These are phyloP conservation scores for Penicillium macrosclerotiorum DNA, from an alignment of 495 filamentous ascomycete genomes.

Conservation along the genomic window DNA sequence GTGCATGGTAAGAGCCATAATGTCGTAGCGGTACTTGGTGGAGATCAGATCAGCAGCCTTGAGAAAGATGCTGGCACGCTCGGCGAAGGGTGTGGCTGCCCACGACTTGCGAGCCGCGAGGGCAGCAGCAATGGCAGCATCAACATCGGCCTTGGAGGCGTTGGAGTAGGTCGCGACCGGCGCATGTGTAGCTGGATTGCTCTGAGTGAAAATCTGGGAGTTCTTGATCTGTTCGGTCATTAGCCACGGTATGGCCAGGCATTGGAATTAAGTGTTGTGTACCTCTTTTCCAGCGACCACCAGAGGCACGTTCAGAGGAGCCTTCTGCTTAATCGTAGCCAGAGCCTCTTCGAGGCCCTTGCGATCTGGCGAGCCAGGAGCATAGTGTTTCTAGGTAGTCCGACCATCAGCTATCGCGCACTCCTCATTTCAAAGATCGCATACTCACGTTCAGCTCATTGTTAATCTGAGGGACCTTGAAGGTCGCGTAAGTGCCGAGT, in stretches of 20 bases:
- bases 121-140: conserved; percentile 73
- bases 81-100: conserved; percentile 79
- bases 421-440: neutral
- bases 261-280: too few species aligned
- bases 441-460: conserved; percentile 90
- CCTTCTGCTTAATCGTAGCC: conserved; percentile 28
- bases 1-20: conserved; percentile 91
- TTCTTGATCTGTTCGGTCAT: conserved; percentile 29
- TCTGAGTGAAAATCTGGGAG: conserved; percentile 52
- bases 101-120: conserved; percentile 77
- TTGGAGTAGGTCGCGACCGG: conserved; percentile 75
- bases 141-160: conserved; percentile 69
- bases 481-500: conserved; percentile 63
- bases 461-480: conserved; percentile 81
- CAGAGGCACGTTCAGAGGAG: conserved; percentile 10
- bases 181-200: conserved; percentile 74
- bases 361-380: conserved; percentile 75
- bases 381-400: conserved; percentile 87
- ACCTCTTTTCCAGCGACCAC: conserved; percentile 9
- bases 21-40: conserved; percentile 86
- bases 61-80: conserved; percentile 89
- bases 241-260: too few species aligned
- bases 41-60: conserved; percentile 88
- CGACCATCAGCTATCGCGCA: too few species aligned
- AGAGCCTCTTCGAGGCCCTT: conserved; percentile 70